Percentiles rank a stretch among this genome's conserved stretches.
Conservation (phyloP, 2,329 filamentous ascomycete species). For the Cyphellophora europaea region DNA sequence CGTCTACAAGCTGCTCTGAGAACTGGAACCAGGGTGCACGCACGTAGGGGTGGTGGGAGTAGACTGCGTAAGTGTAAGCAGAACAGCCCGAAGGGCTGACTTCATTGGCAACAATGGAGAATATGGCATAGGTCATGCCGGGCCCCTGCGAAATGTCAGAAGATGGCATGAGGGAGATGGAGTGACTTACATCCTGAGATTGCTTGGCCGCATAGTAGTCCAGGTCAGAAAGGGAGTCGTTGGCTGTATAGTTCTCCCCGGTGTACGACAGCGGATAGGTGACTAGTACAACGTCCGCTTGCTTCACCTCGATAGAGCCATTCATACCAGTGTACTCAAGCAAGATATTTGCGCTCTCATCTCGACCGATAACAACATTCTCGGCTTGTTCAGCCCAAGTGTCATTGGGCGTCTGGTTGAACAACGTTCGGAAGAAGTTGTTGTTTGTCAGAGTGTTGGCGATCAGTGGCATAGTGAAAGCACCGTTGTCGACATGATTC, state of each 20-base stretch:
- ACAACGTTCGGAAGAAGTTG: conserved; percentile 47
- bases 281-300: conserved; percentile 60
- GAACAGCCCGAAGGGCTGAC: conserved; percentile 59
- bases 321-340: conserved; percentile 60
- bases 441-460: conserved; percentile 45
- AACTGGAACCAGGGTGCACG: conserved; percentile 62
- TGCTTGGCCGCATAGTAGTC: conserved; percentile 64
- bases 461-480: conserved; percentile 58
- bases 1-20: conserved; percentile 59
- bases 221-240: conserved; percentile 45
- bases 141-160: too few relatives aligned
- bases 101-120: conserved; percentile 57
- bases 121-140: conserved; percentile 65
- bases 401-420: conserved; percentile 45
- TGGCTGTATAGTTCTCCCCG: conserved; percentile 41
- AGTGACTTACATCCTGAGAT: conserved; percentile 52
- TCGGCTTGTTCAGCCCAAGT: conserved; percentile 49
- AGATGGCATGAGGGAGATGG: too few relatives aligned
- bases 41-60: conserved; percentile 54
- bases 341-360: conserved; percentile 48
- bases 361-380: conserved; percentile 47
- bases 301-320: conserved; percentile 56
- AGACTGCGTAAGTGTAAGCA: conserved; percentile 57
- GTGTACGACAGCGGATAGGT: conserved; percentile 56
- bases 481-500: conserved; percentile 58